Conservation (phyloP, 257 asterid genomes). For the Capsicum rhomboideum region DNA sequence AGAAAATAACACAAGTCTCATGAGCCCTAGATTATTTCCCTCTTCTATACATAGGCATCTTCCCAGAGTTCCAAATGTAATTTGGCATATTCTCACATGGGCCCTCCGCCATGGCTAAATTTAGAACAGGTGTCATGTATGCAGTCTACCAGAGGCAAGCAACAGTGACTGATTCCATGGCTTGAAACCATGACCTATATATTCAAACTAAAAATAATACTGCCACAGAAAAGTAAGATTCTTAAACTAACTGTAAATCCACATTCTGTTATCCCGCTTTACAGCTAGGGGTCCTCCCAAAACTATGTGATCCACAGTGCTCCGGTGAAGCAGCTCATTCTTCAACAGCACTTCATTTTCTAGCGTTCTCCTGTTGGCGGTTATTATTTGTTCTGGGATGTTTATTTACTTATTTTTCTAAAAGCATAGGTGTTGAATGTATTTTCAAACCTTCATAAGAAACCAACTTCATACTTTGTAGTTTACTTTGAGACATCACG, state of each 20-base stretch:
- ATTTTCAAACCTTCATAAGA: background rate
- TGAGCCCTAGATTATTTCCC: too few species aligned
- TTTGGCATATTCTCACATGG: too few species aligned
- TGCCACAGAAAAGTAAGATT: background rate
- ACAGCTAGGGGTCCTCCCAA: background rate
- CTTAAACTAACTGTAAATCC: background rate
- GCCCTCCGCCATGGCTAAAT: too few species aligned
- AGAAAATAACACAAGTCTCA: too few species aligned
- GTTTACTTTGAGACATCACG: background rate
- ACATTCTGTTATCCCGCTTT: background rate
- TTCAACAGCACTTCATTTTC: too few species aligned
- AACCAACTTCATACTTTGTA: background rate
- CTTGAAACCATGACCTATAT: background rate
- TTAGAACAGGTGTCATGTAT: background rate
- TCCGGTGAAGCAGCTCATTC: background rate
- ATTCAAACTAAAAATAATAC: background rate
- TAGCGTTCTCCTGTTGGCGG: too few species aligned
- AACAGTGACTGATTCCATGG: background rate
- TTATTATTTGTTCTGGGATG: too few species aligned
- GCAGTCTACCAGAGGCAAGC: background rate
- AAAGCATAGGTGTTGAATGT: too few species aligned
- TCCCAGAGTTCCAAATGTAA: too few species aligned
- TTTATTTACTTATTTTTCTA: too few species aligned
- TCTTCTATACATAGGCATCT: too few species aligned
- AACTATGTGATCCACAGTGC: background rate